Base-by-base conservation (phyloP, 495 filamentous ascomycete genomes). In the Penicillium salamii region DNA sequence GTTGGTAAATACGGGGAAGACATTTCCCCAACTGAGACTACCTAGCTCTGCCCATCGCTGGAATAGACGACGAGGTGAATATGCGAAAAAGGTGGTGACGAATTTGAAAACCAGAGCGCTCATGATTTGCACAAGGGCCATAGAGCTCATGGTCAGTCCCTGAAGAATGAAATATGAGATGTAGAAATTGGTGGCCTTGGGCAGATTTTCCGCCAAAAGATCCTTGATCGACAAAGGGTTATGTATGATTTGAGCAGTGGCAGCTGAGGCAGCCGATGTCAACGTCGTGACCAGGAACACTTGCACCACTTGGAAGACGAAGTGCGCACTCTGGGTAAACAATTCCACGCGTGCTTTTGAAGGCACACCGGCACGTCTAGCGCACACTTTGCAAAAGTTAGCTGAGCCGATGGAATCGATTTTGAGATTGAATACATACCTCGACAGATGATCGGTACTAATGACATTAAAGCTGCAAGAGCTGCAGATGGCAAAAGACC, bases 141-240 rank as follows among this genome's bases (percentile, higher is more conserved):
- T 71, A 0, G 88, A 78, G 39, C 87, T 84, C 57, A 91, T 78
- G 18, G 81, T 85, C 36, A 96, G 65, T 32, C 91, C 91, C 61
- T 95, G 89, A 17, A 96, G 80, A 48, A 96, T 83, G 61, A 96
- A 91, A 72, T 92, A 96, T 1, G 87, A 86, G 33, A 96, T 87
- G 68, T 93, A 96, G 62, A 96, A 89, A 65, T 91, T 95, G 52
- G 88, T 91, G 3, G 87, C 80, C 54, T 84, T 87, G 4, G 91
- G 91, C 2, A 96, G 63, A 53, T 86, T 86, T 34, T 78, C 51
- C 3, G 91, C 84, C 20, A 96, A 73, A 9, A 95, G 75, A 20
- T 67, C 74, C 4, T 88, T 78, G 32, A 76, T 79, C 1, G 68
- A 74, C 7, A 72, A 58, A 2, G 91, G 91, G 38, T 87, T 62